phyloP scores from a whole-genome alignment of 1,284 basidiomycete species.

The Leccinum cinnamomeum region DNA sequence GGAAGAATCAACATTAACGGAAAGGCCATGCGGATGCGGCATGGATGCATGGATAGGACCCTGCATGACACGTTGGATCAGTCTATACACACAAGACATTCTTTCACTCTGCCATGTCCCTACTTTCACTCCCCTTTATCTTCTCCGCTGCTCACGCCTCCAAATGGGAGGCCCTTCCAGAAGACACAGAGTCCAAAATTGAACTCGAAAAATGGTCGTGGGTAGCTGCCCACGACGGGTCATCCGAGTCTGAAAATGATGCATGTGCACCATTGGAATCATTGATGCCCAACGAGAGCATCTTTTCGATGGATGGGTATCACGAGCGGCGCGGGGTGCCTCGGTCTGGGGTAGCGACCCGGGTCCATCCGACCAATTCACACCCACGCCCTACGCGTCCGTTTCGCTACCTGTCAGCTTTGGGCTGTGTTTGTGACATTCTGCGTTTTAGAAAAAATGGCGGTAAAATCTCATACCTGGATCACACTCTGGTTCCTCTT shows the following conservation, averaged over 20 bases:
- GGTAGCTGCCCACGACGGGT: neutral
- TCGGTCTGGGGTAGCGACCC: neutral
- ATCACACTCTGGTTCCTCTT: slow-evolving; percentile 70
- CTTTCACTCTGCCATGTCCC: slow-evolving; percentile 10
- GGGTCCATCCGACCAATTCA: neutral
- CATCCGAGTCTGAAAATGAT: neutral
- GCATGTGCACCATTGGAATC: neutral
- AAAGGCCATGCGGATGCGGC: neutral
- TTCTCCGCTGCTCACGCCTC: slow-evolving; percentile 30
- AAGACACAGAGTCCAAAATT: neutral
- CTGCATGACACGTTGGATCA: neutral
- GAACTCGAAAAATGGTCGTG: neutral
- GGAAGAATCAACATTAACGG: neutral
- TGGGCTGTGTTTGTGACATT: neutral
- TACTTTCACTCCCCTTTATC: slow-evolving; percentile 18
- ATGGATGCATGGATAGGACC: neutral
- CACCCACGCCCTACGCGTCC: slow-evolving; percentile 3
- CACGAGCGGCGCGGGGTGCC: neutral
- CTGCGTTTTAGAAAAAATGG: slow-evolving; percentile 38
- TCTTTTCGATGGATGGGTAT: neutral
- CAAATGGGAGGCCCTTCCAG: slow-evolving; percentile 26
- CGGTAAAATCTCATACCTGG: slow-evolving; percentile 56
- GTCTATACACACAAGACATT: neutral
- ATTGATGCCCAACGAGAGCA: neutral
- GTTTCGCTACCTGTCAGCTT: neutral